Base-by-base conservation (phyloP, 2,329 filamentous ascomycete genomes). In the Fusarium transvaalense region DNA sequence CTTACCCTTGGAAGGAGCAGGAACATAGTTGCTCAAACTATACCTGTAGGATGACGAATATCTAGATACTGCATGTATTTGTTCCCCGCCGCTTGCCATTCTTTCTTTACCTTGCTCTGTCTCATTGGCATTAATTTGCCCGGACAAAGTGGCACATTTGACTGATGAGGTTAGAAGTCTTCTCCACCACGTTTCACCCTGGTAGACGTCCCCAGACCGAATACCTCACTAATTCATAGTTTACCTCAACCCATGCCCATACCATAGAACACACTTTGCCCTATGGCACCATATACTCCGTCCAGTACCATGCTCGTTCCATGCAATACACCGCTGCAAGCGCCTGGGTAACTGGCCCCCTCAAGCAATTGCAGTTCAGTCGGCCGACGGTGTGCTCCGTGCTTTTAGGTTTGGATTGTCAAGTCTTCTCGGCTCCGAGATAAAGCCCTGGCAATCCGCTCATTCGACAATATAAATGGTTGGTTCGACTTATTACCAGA, bases 401-500 rank as follows among this genome's bases (percentile, higher is more conserved):
- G 66, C 56, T 51, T 45, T 67, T 62, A 61, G 31, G 46, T 45
- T 65, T 50, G 19, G 25, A 32, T 42, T 31, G 52, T 62, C 63
- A 59, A 64, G 63, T 58, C 65, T 59, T 58, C 56, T 73, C 71
- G 71, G 71, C 71, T 73, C 71, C 71, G 71, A 73, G 29, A 52
- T 38, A 12, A 27, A 38, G 10, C 47, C 17, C 47, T 51, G 23
- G 37, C 14, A 52, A 53, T 42, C 17, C 31, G 43, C 39, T 61
- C 62, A 25, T 56, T 56, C 57, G 19, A 14, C 27, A 15, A 45
- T 29, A 45, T 45, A 25, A 45, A 29, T 45, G 41, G 47, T 34
- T 47, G 29, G 39, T 27, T 42, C 32, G 25, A 25, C 54, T 38
- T 38, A 41, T 38, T 32, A 58, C 39, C 27, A 59, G 32, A 37